Conservation (phyloP, 305 asterid species). For the Fraxinus paxiana region DNA sequence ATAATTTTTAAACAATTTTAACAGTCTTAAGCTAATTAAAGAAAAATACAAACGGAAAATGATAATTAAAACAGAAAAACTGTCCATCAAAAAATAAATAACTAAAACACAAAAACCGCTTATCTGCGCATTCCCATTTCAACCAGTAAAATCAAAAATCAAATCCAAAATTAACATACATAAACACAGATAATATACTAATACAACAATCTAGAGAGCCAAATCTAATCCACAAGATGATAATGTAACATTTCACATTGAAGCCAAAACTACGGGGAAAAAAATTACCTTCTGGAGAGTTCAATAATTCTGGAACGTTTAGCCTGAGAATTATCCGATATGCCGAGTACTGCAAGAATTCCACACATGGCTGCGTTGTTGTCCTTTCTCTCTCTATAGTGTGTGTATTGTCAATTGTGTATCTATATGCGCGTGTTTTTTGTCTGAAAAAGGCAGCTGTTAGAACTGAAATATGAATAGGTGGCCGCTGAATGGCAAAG, state of each 20-base stretch:
- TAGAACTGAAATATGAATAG: conserved; percentile 17
- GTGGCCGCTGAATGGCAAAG: conserved; percentile 27
- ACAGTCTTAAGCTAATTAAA: not conserved
- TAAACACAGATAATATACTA: not conserved
- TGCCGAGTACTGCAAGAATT: conserved; percentile 93
- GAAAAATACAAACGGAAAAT: not conserved
- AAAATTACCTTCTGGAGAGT: conserved; percentile 75
- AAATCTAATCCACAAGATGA: conserved; percentile 9
- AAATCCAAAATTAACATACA: not conserved
- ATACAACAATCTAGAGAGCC: not conserved
- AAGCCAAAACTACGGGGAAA: not conserved
- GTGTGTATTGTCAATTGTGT: not conserved
- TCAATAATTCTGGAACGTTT: conserved; percentile 85
- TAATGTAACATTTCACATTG: not conserved
- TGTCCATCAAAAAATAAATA: not conserved
- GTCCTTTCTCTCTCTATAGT: not conserved
- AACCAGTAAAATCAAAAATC: not conserved
- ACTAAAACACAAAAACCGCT: not conserved
- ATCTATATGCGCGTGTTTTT: conserved; percentile 2
- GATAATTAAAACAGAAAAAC: not conserved
- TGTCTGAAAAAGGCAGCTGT: conserved; percentile 16
- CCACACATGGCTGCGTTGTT: conserved; percentile 73
- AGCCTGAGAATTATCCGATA: conserved; percentile 67
- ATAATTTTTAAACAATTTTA: not conserved
- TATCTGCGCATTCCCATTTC: not conserved